Evolutionary conservation across 148 eudicot species (phyloP).

Genomic region (Agrostemma githago): DNA sequence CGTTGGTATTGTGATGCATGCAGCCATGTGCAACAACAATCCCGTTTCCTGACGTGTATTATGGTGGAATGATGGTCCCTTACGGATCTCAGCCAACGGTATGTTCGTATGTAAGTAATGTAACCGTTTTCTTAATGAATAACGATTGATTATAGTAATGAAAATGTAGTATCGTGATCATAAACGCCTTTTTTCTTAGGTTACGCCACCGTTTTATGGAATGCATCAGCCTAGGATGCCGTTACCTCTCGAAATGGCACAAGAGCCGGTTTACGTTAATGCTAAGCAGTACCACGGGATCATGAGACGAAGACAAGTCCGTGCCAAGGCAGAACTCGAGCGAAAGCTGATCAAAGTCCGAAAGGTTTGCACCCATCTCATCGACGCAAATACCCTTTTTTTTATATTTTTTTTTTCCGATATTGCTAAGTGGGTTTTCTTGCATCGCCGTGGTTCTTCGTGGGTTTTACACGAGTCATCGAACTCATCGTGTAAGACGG

Average conservation of each 20-base stretch:
- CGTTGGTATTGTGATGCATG: conserved; percentile 29
- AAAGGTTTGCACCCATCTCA: conserved; percentile 46
- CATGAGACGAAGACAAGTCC: conserved; percentile 80
- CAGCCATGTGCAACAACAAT: conserved; percentile 75
- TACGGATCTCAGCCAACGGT: conserved; percentile 81
- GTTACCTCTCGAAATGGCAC: conserved; percentile 79
- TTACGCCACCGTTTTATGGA: conserved; percentile 60
- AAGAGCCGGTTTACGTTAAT: conserved; percentile 93
- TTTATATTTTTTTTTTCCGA: too few species aligned
- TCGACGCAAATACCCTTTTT: background rate
- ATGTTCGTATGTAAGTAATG: conserved; percentile 10
- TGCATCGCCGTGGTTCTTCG: too few species aligned
- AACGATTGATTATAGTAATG: background rate
- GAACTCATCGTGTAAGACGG: too few species aligned
- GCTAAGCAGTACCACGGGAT: conserved; percentile 92
- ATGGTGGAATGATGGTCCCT: conserved; percentile 82
- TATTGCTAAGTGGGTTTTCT: too few species aligned
- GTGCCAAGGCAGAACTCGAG: conserved; percentile 97
- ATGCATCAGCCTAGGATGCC: conserved; percentile 82
- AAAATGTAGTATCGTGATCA: background rate
- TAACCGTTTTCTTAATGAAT: background rate
- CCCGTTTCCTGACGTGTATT: conserved; percentile 70
- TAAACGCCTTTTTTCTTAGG: conserved; percentile 30
- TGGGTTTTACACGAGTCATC: too few species aligned
- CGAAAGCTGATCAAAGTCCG: conserved; percentile 74